A percentile compares a stretch with the other conserved stretches of the same genome.
These are phyloP conservation scores for Dictyostelium discoideum DNA, from an alignment of 78 protist genomes.

Conservation along the genomic window DNA sequence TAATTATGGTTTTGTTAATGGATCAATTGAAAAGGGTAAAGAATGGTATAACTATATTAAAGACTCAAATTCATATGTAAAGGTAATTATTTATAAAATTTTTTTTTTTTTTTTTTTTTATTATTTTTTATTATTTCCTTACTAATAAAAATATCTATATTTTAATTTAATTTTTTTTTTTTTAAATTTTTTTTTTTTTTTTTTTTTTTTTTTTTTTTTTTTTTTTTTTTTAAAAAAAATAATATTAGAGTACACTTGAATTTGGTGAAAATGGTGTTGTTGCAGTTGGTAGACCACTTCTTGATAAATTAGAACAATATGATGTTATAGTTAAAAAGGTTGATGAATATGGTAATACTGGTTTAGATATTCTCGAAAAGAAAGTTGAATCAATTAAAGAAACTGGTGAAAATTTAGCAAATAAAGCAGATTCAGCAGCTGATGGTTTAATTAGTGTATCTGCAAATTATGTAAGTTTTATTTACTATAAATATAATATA, in stretches of 20 bases:
- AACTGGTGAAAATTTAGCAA: not conserved
- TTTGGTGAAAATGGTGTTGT: slow-evolving; percentile 14
- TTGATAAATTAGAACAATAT: not conserved
- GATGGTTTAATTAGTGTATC: not conserved
- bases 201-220: slow-evolving; percentile 6
- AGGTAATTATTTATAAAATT: not conserved
- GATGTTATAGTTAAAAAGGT: not conserved
- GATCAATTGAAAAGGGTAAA: not conserved
- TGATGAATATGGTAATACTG: slow-evolving; percentile 4
- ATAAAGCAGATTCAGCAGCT: not conserved
- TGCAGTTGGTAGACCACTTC: not conserved
- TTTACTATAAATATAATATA: not conserved
- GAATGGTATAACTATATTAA: slow-evolving; percentile 51
- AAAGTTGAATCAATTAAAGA: not conserved
- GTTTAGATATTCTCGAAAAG: slow-evolving; percentile 3
- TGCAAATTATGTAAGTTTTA: not conserved
- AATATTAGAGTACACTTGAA: slow-evolving; percentile 6
- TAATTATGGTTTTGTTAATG: slow-evolving; percentile 9
- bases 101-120: not conserved
- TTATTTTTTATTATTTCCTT: not conserved
- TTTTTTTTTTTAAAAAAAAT: not conserved
- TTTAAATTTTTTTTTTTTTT: not conserved
- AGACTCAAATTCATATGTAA: slow-evolving; percentile 1
- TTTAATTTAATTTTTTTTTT: not conserved
- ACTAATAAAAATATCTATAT: not conserved